A percentile compares a stretch with the other conserved stretches of the same genome.
Conservation (phyloP, 192 early-diverging fungal species). For the Entophlyctis helioformis region DNA sequence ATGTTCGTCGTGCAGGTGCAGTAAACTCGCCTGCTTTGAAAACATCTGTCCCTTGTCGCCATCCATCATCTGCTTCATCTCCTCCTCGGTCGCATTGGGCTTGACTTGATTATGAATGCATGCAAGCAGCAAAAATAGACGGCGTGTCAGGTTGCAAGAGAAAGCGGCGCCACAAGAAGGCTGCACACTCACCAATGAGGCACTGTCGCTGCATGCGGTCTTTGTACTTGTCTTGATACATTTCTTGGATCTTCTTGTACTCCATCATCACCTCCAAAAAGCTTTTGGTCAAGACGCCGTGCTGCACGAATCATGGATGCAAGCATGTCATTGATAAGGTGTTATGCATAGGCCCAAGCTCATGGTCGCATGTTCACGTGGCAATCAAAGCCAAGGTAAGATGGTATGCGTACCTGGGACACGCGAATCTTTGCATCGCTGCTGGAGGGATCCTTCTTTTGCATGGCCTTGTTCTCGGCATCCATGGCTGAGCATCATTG, state of each 20-base stretch:
- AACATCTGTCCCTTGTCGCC: conserved; percentile 67
- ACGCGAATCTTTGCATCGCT: conserved; percentile 32
- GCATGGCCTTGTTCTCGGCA: conserved; percentile 29
- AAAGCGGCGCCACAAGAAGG: background rate
- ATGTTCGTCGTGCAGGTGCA: background rate
- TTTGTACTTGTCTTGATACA: conserved; percentile 74
- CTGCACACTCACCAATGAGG: conserved; percentile 55
- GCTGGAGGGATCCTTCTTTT: conserved; percentile 14
- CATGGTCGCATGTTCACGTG: background rate
- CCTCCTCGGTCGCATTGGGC: conserved; percentile 62
- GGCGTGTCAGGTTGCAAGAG: too few species aligned
- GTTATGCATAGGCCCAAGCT: background rate
- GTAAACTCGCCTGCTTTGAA: conserved; percentile 56
- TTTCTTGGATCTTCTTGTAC: conserved; percentile 67
- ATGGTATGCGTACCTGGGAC: conserved; percentile 16
- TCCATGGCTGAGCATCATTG: conserved; percentile 24
- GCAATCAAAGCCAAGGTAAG: background rate
- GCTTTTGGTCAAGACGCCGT: conserved; percentile 32
- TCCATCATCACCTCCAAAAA: conserved; percentile 53
- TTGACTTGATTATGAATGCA: conserved; percentile 56
- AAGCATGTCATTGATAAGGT: background rate
- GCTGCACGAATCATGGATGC: conserved; percentile 13
- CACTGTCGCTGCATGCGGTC: conserved; percentile 72
- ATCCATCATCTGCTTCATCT: conserved; percentile 62
- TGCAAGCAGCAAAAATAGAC: too few species aligned